These are phyloP conservation scores for Chondrostereum purpureum DNA, from an alignment of 1,284 basidiomycete genomes.

Conservation along the genomic window DNA sequence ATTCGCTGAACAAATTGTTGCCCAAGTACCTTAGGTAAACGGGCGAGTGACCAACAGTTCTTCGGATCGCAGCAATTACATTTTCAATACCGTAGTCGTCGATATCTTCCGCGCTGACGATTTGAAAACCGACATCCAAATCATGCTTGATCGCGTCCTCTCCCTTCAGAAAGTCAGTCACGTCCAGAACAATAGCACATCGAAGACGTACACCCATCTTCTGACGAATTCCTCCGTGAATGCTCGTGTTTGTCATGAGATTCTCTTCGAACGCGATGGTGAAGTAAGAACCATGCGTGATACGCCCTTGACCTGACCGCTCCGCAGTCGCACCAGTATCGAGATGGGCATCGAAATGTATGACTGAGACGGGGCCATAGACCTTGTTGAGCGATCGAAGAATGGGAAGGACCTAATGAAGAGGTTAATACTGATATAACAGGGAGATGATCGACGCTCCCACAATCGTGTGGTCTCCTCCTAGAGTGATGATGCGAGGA, in stretches of 20 bases:
- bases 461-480: constrained; percentile 66
- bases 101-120: constrained; percentile 15
- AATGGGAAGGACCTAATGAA: constrained; percentile 38
- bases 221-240: constrained; percentile 66
- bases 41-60: constrained; percentile 17
- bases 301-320: constrained; percentile 37
- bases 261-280: constrained; percentile 53
- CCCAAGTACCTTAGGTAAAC: constrained; percentile 16
- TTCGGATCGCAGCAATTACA: constrained; percentile 17
- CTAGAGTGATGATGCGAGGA: constrained; percentile 55
- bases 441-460: neutral
- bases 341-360: constrained; percentile 64
- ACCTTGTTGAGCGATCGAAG: constrained; percentile 53
- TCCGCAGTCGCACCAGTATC: constrained; percentile 28
- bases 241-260: constrained; percentile 50
- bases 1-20: constrained; percentile 6
- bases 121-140: constrained; percentile 14
- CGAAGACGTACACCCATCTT: constrained; percentile 38
- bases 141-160: constrained; percentile 15
- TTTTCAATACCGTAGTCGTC: constrained; percentile 19
- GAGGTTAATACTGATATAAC: neutral
- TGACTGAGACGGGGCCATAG: constrained; percentile 59
- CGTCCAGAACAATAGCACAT: too few species aligned
- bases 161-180: too few species aligned
- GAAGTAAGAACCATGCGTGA: constrained; percentile 64